These are phyloP conservation scores for Kodamaea alishanica DNA, from an alignment of 1,139 yeast species.

Conservation along the genomic window DNA sequence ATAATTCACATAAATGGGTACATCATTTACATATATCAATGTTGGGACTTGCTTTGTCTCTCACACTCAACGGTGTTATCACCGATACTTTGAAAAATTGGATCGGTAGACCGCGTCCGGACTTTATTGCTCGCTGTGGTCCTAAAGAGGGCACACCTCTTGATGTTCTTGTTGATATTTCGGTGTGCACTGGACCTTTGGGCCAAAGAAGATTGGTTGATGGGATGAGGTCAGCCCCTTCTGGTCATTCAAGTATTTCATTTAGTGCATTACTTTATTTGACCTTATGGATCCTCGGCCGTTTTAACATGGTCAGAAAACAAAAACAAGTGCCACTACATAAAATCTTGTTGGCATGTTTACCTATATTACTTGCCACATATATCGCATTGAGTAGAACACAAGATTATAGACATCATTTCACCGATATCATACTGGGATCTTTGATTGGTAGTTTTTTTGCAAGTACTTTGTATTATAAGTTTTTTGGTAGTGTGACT, in stretches of 20 bases:
- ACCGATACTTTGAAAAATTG: slow-evolving; percentile 68
- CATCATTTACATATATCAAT: slow-evolving; percentile 47
- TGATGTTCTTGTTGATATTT: slow-evolving; percentile 37
- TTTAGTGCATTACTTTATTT: slow-evolving; percentile 39
- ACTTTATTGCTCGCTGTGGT: slow-evolving; percentile 66
- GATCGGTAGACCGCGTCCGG: slow-evolving; percentile 83
- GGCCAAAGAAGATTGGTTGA: slow-evolving; percentile 30
- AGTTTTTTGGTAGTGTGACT: slow-evolving; percentile 39
- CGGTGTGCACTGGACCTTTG: slow-evolving; percentile 42
- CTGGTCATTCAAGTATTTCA: slow-evolving; percentile 46
- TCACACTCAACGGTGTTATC: slow-evolving; percentile 41
- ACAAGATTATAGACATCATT: slow-evolving; percentile 77
- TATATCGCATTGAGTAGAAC: slow-evolving; percentile 56
- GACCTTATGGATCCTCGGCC: slow-evolving; percentile 60
- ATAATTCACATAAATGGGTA: slow-evolving; percentile 7
- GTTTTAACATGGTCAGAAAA: slow-evolving; percentile 31
- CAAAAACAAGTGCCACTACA: slow-evolving; percentile 11
- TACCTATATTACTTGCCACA: slow-evolving; percentile 17
- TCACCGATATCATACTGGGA: slow-evolving; percentile 63
- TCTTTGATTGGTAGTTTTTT: slow-evolving; percentile 45
- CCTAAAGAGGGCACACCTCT: slow-evolving; percentile 39
- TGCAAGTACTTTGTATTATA: slow-evolving; percentile 46
- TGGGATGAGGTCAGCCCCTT: slow-evolving; percentile 47
- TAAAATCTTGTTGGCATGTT: slow-evolving; percentile 9
- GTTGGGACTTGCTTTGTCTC: slow-evolving; percentile 50